A percentile compares a stretch with the other conserved stretches of the same genome.
Conservation (phyloP, 306 rosid genomes). For the Notholithocarpus densiflorus region DNA sequence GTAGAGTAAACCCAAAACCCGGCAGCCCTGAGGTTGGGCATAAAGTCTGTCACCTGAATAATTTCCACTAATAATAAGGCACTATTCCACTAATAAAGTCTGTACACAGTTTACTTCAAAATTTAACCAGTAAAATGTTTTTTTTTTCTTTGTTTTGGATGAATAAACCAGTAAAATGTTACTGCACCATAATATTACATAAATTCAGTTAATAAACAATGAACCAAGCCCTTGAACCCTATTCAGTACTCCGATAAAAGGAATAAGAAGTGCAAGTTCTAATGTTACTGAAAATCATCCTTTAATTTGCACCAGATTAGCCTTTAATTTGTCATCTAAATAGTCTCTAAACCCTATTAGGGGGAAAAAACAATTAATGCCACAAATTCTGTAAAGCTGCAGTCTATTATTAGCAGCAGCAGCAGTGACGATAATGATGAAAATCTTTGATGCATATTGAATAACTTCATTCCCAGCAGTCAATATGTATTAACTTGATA, state of each 20-base stretch:
- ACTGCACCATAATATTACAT: not conserved
- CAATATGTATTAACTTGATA: not conserved
- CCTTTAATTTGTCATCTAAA: slow-evolving; percentile 86
- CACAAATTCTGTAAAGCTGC: slow-evolving; percentile 11
- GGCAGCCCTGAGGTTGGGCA: not conserved
- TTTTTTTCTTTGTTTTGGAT: no score
- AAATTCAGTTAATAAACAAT: not conserved
- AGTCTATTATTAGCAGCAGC: slow-evolving; percentile 9
- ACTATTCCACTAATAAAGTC: not conserved
- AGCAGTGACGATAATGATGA: slow-evolving; percentile 5
- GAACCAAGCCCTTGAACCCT: not conserved
- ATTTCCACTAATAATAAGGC: not conserved
- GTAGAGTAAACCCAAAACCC: not conserved
- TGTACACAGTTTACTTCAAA: not conserved
- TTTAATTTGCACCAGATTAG: slow-evolving; percentile 90
- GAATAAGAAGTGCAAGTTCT: slow-evolving; percentile 20
- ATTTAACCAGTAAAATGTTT: not conserved
- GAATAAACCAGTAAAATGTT: not conserved
- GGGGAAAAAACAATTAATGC: slow-evolving; percentile 22
- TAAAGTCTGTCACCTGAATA: not conserved
- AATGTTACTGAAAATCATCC: slow-evolving; percentile 96
- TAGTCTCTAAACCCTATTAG: slow-evolving; percentile 86
- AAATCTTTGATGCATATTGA: not conserved
- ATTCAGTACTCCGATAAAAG: not conserved
- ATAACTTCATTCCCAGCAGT: slow-evolving; percentile 44